These are phyloP conservation scores for Penicillium aurantiogriseum DNA, from an alignment of 2,329 filamentous ascomycete genomes.

Conservation along the genomic window DNA sequence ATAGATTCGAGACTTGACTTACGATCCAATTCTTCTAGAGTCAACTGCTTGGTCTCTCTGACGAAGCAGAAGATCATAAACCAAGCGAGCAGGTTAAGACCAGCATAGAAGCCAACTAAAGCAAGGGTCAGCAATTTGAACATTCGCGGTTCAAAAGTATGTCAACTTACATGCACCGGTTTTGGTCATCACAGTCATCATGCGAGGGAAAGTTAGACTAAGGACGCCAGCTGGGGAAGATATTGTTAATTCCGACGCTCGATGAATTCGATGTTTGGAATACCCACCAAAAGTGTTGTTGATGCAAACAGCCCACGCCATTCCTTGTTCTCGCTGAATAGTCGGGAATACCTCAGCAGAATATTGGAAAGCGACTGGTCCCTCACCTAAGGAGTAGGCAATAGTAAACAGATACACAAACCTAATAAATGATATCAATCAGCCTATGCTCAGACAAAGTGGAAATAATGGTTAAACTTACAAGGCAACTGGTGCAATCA, in stretches of 20 bases:
- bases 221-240: constrained; percentile 43
- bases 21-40: constrained; percentile 35
- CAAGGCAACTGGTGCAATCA: constrained; percentile 26
- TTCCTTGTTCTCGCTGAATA: constrained; percentile 47
- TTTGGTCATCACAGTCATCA: constrained; percentile 47
- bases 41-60: constrained; percentile 55
- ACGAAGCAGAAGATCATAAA: constrained; percentile 63
- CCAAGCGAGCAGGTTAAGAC: constrained; percentile 59
- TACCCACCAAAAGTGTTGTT: constrained; percentile 28
- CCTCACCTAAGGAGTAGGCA: constrained; percentile 63
- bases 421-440: constrained; percentile 50
- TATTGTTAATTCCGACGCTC: constrained; percentile 10
- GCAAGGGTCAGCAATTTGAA: constrained; percentile 33
- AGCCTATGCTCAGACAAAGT: not conserved
- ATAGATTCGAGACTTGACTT: not conserved
- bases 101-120: constrained; percentile 43
- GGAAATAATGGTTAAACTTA: not conserved
- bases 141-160: rapidly evolving
- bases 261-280: constrained; percentile 8
- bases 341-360: constrained; percentile 55
- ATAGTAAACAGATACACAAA: constrained; percentile 65
- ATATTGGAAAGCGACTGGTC: constrained; percentile 51
- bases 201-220: constrained; percentile 48
- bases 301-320: constrained; percentile 30
- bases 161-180: constrained; percentile 54